Evolutionary conservation across 140 eudicot genomes (phyloP), one percentile per base, ranked within the genome.

Genomic region (Cichorium intybus): DNA sequence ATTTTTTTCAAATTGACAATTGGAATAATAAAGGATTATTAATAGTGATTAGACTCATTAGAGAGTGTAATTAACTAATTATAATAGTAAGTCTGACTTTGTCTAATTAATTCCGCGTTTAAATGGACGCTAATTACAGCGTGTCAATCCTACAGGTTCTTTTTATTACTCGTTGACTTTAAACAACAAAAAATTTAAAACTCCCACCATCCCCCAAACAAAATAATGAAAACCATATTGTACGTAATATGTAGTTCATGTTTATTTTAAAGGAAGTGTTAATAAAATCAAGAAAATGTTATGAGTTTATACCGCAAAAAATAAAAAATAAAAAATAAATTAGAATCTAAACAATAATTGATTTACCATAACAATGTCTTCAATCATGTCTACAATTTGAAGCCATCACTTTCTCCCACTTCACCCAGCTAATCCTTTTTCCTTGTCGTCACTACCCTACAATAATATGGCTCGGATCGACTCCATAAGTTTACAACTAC

Each of bases 141-240:
- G 37, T 73, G 68, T 66, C 49, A 74, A 60, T 66, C 49, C 39
- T 21, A 64, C 74, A 66, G 74, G 69, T 74, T 66, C 73, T 22
- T 7, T 21, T 33, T 66, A 22, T 55, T 27, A 18, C 14, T 3
- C 7, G 62, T 74, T 74, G 79, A 74, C 74, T 26, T 17, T 8
- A 16, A 1, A 27, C 6, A 63, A 43, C 49, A 43, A 14, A 14
- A 43, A 14, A 14, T 43, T 14, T 43, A 20, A 43, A 43, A 14
- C 49, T 43, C 49, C 49, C 49, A 43, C 49, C 7, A 43, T 43
- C 49, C 49, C 49, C 49, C 4, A 15, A 43, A 43, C 49, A 43
- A 12, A 43, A 43, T 43, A 43, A 43, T 14, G 49, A 43, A 43
- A 43, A 15, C 49, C 49, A 43, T 14, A 43, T 3, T 15, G 49